Conservation (phyloP, 352 stramenopile species). For the Peronospora belbahrii region DNA sequence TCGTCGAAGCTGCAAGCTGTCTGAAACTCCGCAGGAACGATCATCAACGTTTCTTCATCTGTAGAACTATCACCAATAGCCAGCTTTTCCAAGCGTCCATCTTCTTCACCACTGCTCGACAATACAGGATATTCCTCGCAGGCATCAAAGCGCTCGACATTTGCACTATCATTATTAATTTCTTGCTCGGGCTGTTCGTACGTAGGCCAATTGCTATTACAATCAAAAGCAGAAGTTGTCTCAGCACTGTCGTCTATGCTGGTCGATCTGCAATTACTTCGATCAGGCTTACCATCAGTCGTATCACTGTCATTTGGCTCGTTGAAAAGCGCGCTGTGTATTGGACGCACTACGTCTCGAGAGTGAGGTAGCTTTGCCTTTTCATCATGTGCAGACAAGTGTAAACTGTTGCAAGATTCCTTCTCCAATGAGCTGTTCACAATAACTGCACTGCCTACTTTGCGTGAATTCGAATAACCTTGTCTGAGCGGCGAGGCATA, state of each 20-base stretch:
- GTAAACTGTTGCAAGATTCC: conserved; percentile 10
- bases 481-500: conserved; percentile 7
- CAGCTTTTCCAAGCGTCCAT: conserved; percentile 5
- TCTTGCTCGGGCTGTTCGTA: conserved; percentile 40
- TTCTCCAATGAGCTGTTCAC: conserved; percentile 3
- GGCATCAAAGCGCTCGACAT: conserved; percentile 2
- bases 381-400: background rate
- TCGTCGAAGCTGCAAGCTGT: conserved; percentile 34
- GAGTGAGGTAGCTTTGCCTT: conserved; percentile 9
- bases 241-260: conserved; percentile 17
- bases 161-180: conserved; percentile 21
- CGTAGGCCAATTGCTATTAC: conserved; percentile 13
- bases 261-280: conserved; percentile 5
- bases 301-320: conserved; percentile 1
- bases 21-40: conserved; percentile 27
- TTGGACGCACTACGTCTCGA: conserved; percentile 19
- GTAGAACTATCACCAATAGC: conserved; percentile 10
- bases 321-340: conserved; percentile 8
- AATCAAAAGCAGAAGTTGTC: conserved; percentile 3
- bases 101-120: conserved; percentile 14
- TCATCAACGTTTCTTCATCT: conserved; percentile 25
- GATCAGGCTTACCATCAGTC: background rate
- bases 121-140: conserved; percentile 3
- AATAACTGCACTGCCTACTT: background rate
- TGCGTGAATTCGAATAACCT: conserved; percentile 1